Conservation (phyloP, 2,329 filamentous ascomycete genomes). For the Chaetomium sp. region DNA sequence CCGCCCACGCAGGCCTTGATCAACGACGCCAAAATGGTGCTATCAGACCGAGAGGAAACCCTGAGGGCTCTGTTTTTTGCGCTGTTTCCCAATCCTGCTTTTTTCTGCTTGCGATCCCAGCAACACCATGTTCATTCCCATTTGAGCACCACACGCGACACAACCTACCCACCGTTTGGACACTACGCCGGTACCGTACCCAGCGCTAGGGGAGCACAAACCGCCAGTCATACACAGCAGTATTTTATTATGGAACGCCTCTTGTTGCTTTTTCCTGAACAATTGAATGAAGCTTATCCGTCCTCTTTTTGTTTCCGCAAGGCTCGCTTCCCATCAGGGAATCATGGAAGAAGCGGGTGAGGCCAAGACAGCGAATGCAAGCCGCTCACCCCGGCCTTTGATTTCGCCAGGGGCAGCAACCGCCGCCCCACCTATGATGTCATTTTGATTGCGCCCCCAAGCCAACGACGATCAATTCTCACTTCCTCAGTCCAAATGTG, state of each 20-base stretch:
- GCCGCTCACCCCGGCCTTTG: neutral
- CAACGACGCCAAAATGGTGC: too few species aligned
- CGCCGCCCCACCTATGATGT: constrained; percentile 4
- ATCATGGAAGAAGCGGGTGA: too few species aligned
- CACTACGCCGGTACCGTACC: too few species aligned
- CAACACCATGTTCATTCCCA: too few species aligned
- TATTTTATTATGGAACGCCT: neutral
- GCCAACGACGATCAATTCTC: too few species aligned
- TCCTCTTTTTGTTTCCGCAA: too few species aligned
- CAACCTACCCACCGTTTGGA: too few species aligned
- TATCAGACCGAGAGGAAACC: neutral
- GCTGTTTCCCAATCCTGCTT: too few species aligned
- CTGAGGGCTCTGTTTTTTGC: neutral
- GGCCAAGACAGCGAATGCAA: too few species aligned
- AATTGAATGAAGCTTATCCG: neutral
- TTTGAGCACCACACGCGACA: too few species aligned
- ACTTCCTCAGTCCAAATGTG: neutral
- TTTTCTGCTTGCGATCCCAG: too few species aligned
- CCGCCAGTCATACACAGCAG: neutral
- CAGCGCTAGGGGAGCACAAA: neutral
- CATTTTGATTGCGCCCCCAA: neutral
- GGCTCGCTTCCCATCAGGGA: too few species aligned
- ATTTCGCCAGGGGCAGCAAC: neutral
- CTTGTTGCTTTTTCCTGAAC: neutral
- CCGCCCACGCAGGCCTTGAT: neutral